Base-by-base conservation (phyloP, 805 yeast species). In the Starmerella apicola region DNA sequence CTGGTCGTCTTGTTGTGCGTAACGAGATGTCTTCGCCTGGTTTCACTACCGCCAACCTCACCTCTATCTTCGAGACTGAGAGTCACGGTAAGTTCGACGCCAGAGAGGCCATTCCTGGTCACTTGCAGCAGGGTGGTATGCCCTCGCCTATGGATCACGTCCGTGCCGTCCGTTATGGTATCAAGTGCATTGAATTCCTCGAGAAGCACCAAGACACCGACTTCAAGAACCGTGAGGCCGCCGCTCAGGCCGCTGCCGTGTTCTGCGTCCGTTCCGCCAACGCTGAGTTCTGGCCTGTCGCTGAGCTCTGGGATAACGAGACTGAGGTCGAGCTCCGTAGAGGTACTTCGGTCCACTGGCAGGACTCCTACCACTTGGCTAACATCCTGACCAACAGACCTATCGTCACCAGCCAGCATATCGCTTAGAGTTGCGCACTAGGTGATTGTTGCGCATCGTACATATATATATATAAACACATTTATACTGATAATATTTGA, bases 41-140 rank as follows among this genome's bases (percentile, higher is more conserved):
- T 15, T 82, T 81, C 63, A 72, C 85, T 15, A 81, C 96, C 6
- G 76, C 81, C 48, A 67, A 82, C 43, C 70, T 91, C 53, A 84
- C 95, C 13, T 77, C 81, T 45, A 82, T 91, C 42, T 78, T 88
- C 52, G 75, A 76, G 45, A 81, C 80, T 55, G 86, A 83, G 53
- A 77, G 85, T 26, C 61, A 70, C 28, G 82, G 81, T 35, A 70
- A 68, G 49, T 91, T 82, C 58, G 96, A 86, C 54, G 80, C 91
- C 15, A 78, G 93, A 59, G 85, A 95, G 4, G 97, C 97, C 13
- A 75, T 86, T 44, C 98, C 98, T 21, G 98, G 98, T 23, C 97
- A 88, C 58, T 91, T 88, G 43, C 98, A 91, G 68, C 98, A 91
- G 64, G 98, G 98, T 59, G 91, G 86, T 44, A 72, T 76, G 39